Conservation (phyloP, 768 basidiomycete species). For the Tremella mesenterica region DNA sequence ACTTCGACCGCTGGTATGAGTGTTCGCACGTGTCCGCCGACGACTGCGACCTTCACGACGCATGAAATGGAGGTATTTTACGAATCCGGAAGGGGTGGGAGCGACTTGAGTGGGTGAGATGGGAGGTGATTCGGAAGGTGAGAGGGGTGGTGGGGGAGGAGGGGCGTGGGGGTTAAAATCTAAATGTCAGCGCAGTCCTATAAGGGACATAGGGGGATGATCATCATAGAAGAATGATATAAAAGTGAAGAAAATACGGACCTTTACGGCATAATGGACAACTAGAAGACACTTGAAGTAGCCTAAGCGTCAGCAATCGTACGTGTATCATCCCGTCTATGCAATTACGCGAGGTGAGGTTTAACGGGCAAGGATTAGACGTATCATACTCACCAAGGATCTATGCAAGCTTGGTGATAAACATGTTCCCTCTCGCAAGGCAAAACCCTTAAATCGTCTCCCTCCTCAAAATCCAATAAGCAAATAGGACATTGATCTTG, state of each 20-base stretch:
- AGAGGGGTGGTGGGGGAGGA: neutral
- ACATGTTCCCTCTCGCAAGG: conserved; percentile 86
- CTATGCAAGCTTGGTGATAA: conserved; percentile 84
- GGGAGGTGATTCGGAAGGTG: conserved; percentile 8
- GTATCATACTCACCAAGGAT: conserved; percentile 50
- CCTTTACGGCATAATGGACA: conserved; percentile 91
- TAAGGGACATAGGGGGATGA: neutral
- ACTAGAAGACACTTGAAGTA: conserved; percentile 76
- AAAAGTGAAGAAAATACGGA: conserved; percentile 44
- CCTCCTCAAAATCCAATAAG: conserved; percentile 85
- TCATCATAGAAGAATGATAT: neutral
- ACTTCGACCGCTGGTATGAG: neutral
- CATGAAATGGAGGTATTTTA: conserved; percentile 39
- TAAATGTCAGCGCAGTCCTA: neutral
- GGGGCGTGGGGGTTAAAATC: conserved; percentile 25
- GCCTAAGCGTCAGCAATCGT: conserved; percentile 52
- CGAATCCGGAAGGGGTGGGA: conserved; percentile 34
- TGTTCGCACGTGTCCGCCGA: conserved; percentile 1
- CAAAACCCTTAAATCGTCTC: conserved; percentile 79
- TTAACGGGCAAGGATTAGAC: neutral
- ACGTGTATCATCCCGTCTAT: too few species aligned
- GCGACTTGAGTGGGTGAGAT: conserved; percentile 11
- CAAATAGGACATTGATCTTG: conserved; percentile 92
- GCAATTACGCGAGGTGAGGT: too few species aligned
- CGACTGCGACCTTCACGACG: conserved; percentile 23